phyloP scores from a whole-genome alignment of 169 alveolate genomes.

The Eimeria necatrix region DNA sequence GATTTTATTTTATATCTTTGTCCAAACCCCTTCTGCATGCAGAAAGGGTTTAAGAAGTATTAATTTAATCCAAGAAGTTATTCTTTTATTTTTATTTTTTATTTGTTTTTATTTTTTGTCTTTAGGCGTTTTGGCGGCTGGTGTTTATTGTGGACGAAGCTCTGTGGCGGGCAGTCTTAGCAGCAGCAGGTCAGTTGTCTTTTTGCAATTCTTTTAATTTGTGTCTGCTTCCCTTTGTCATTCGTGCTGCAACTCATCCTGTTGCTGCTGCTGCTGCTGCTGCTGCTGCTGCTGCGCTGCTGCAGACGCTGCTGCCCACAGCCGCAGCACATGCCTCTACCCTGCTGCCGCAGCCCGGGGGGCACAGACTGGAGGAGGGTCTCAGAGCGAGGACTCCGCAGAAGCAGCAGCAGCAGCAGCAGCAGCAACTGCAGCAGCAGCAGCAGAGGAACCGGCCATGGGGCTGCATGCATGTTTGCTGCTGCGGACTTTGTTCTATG shows the following conservation, averaged over 20 bases:
- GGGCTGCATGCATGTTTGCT: conserved; percentile 42
- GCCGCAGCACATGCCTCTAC: not conserved
- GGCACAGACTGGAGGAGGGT: not conserved
- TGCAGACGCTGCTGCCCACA: not conserved
- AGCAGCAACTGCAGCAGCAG: conserved; percentile 47
- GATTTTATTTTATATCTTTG: no score
- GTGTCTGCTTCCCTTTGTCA: not conserved
- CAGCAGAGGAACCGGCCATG: not conserved
- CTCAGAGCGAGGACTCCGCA: not conserved
- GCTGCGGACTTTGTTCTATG: conserved; percentile 47
- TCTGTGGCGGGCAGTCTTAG: not conserved
- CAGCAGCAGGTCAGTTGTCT: not conserved
- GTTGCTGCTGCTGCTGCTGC: not conserved
- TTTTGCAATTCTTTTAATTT: not conserved
- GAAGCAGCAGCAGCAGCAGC: conserved; percentile 56
- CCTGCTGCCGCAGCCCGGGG: conserved; percentile 1
- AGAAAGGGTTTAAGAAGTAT: no score
- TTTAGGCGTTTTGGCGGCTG: conserved; percentile 31
- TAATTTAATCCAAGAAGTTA: no score
- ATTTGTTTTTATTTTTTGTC: not conserved
- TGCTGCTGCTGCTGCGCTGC: conserved; percentile 29
- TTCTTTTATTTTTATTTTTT: no score
- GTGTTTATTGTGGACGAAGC: conserved; percentile 24
- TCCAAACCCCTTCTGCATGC: no score
- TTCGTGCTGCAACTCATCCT: not conserved